Percentiles rank a stretch among this genome's conserved stretches.
Evolutionary conservation across 2,329 filamentous ascomycete species (phyloP).

Genomic region (Dothidotthia symphoricarpi): DNA sequence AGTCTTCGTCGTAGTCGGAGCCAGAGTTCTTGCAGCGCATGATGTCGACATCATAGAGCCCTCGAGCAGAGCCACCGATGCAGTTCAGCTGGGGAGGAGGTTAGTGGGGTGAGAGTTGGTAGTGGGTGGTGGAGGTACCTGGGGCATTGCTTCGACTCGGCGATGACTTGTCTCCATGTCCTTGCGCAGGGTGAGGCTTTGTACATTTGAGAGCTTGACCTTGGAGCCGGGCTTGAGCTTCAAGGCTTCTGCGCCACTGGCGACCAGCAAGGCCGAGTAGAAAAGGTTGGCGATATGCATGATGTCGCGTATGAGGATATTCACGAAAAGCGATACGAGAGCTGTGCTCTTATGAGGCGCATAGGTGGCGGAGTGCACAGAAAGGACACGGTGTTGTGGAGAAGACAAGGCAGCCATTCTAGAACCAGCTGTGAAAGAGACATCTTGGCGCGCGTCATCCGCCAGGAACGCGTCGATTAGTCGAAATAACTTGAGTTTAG

Average conservation of each 20-base stretch:
- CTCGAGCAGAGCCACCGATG: constrained; percentile 59
- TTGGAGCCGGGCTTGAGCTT: constrained; percentile 43
- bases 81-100: constrained; percentile 62
- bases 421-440: constrained; percentile 11
- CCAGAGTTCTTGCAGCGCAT: constrained; percentile 92
- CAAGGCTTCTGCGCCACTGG: constrained; percentile 31
- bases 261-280: constrained; percentile 33
- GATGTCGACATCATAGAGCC: constrained; percentile 70
- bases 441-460: constrained; percentile 14
- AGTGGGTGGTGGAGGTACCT: constrained; percentile 28
- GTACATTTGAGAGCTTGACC: constrained; percentile 65
- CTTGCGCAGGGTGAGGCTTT: constrained; percentile 73
- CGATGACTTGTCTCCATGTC: constrained; percentile 69
- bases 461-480: constrained; percentile 4
- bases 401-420: constrained; percentile 15
- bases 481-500: no score
- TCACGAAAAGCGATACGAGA: background rate
- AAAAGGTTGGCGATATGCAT: constrained; percentile 37
- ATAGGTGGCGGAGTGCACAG: constrained; percentile 20
- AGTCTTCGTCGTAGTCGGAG: constrained; percentile 73
- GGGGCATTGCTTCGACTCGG: constrained; percentile 70
- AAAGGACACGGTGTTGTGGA: constrained; percentile 29
- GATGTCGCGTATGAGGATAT: constrained; percentile 1
- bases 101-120: constrained; percentile 9
- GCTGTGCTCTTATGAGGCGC: background rate